Conservation (phyloP, 2,329 filamentous ascomycete species). For the Grosmannia clavigera region DNA sequence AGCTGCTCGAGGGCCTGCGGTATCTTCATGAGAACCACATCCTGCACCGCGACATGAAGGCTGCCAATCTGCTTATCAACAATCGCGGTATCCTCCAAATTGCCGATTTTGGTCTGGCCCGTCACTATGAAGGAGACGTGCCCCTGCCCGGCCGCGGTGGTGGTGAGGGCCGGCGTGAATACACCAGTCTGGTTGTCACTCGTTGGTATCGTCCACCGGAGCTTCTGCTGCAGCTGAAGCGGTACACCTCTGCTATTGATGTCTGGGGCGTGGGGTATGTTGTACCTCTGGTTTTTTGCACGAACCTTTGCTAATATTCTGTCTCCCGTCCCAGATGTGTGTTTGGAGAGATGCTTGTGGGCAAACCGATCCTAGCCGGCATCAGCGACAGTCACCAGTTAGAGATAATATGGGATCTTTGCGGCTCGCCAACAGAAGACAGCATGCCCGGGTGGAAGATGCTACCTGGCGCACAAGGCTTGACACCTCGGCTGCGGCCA, state of each 20-base stretch:
- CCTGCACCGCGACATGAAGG: conserved; percentile 96
- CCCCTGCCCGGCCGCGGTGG: conserved; percentile 68
- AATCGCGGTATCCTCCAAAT: conserved; percentile 91
- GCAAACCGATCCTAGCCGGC: conserved; percentile 83
- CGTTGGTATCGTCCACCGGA: conserved; percentile 95
- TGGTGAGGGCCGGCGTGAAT: conserved; percentile 77
- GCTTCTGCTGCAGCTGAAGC: conserved; percentile 72
- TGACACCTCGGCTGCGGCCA: conserved; percentile 49
- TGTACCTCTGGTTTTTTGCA: not conserved
- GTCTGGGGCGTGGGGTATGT: conserved; percentile 88
- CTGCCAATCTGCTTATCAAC: conserved; percentile 91
- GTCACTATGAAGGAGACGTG: conserved; percentile 78
- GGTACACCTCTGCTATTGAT: conserved; percentile 95
- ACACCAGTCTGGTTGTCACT: conserved; percentile 93
- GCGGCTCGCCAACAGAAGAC: conserved; percentile 78
- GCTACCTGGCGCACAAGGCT: conserved; percentile 67
- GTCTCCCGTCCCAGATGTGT: conserved; percentile 53
- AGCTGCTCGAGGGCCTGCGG: conserved; percentile 76
- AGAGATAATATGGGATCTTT: conserved; percentile 84
- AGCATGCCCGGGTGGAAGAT: conserved; percentile 85
- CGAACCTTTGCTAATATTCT: not conserved
- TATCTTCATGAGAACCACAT: conserved; percentile 88
- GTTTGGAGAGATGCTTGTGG: conserved; percentile 93
- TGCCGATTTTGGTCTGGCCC: conserved; percentile 88
- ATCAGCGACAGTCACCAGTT: conserved; percentile 83